Evolutionary conservation across 352 stramenopile species (phyloP).

Genomic region (Elongisporangium senticosum): DNA sequence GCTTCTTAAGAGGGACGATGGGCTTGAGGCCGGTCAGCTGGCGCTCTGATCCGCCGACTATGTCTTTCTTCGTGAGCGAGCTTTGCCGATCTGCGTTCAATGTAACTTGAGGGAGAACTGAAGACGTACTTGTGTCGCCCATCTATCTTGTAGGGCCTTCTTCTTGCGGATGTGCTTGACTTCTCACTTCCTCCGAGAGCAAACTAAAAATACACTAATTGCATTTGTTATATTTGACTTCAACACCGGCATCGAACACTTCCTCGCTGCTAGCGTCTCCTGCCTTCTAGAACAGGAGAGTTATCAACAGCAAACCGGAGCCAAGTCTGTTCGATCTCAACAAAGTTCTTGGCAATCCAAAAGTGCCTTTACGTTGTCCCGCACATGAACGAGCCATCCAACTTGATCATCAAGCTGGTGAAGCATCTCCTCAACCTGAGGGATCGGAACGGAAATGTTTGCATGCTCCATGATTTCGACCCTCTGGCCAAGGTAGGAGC

Average conservation of each 20-base stretch:
- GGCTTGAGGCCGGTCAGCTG: constrained; percentile 47
- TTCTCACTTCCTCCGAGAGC: not conserved
- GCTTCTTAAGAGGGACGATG: constrained; percentile 49
- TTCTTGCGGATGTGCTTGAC: not conserved
- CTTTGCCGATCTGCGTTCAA: not conserved
- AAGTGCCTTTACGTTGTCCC: constrained; percentile 70
- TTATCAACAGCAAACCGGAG: not conserved
- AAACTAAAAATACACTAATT: not conserved
- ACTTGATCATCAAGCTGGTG: constrained; percentile 58
- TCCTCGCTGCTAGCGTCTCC: constrained; percentile 4
- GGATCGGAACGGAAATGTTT: constrained; percentile 58
- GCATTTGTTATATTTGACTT: not conserved
- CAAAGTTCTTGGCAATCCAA: constrained; percentile 55
- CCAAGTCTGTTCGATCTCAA: constrained; percentile 13
- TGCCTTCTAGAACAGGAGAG: constrained; percentile 10
- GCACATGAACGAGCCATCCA: constrained; percentile 54
- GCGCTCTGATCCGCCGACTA: constrained; percentile 21
- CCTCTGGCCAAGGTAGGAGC: constrained; percentile 63
- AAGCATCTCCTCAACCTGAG: constrained; percentile 78
- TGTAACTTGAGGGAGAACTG: not conserved
- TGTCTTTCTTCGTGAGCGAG: not conserved
- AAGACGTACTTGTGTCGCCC: not conserved
- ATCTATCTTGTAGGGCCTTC: not conserved
- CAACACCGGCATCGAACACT: not conserved
- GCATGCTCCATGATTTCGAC: constrained; percentile 78